Evolutionary conservation across 1,284 basidiomycete species (phyloP).

Genomic region (Fomes fomentarius): DNA sequence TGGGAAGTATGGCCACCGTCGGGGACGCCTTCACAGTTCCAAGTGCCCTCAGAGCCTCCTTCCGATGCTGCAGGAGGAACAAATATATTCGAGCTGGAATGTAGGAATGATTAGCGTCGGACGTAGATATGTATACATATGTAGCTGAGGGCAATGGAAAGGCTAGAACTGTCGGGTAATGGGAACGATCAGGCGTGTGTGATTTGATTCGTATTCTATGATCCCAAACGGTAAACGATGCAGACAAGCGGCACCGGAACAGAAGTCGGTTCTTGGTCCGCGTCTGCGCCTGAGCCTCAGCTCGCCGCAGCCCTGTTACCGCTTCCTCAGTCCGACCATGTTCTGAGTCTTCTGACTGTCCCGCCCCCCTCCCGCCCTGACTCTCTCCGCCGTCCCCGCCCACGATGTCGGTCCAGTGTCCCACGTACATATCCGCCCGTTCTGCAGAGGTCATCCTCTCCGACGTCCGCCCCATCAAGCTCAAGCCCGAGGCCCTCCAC

Average conservation of each 20-base stretch:
- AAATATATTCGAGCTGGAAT: too few species aligned
- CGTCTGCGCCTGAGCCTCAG: constrained; percentile 7
- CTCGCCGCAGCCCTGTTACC: constrained; percentile 4
- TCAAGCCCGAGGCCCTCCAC: constrained; percentile 73
- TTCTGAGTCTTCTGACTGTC: neutral
- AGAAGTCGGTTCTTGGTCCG: neutral
- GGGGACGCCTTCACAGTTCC: too few species aligned
- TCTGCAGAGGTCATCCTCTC: constrained; percentile 90
- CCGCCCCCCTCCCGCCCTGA: constrained; percentile 1
- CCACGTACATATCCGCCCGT: constrained; percentile 75
- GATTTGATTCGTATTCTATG: constrained; percentile 1
- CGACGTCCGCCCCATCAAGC: constrained; percentile 86
- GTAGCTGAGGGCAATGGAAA: neutral
- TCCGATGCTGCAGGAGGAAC: too few species aligned
- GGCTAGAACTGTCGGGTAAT: neutral
- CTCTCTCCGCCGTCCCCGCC: too few species aligned
- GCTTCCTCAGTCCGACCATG: neutral
- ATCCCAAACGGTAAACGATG: neutral
- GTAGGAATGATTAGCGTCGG: too few species aligned
- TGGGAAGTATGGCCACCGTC: too few species aligned
- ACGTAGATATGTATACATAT: neutral
- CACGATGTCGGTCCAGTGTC: constrained; percentile 42
- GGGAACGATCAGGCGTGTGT: constrained; percentile 5
- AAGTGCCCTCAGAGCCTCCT: too few species aligned
- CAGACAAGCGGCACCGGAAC: neutral